Base-by-base conservation (phyloP, 2,329 filamentous ascomycete genomes). In the Clonostachys solani region DNA sequence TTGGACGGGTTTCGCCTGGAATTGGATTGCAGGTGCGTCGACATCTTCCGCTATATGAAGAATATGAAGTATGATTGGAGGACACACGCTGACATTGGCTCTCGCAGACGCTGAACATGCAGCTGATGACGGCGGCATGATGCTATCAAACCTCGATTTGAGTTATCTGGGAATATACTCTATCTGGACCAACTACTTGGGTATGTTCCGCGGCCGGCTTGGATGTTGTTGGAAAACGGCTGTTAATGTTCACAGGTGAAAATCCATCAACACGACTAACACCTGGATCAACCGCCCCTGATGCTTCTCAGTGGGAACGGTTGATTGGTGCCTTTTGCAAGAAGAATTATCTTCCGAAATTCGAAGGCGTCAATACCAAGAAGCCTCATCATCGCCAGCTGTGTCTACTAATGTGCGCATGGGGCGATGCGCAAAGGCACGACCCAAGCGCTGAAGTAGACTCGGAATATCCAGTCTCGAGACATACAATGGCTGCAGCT, bases 1-100 rank as follows among this genome's bases (percentile, higher is more conserved):
- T 33, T 89, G 87, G 80, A 71, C 92, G n/a, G 77, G 83, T 48
- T 85, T 87, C 47, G 70, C 88, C n/a, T 95, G 89, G 89, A 79
- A 82, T 42, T 89, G 87, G 75, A 74, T 92, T 43, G 75, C 79
- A 49, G 81, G 86, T 83, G 58, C 59, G 71, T 74, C 12, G 19
- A 23, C 9, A 10, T 15, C 10, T n/a, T 10, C 10, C 23, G 6
- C 36, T 9, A 23, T 12, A 19, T 6, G 16, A 9, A 43, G 13
- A 43, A 37, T 16, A 33, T 16, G 23, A 34, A 16, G 40, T 48
- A 42, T 16, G 23, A 34, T 9, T 43, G 36, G 17, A n/a, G 6
- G 12, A 18, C 36, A 38, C 15, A 12, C 4, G 8, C n/a, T 18
- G 15, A 16, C 10, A 40, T 33, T 36, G 2, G 16, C 43, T 42